Percentiles rank a stretch among this genome's conserved stretches.
These are phyloP conservation scores for Hymenochaete sp. DNA, from an alignment of 1,284 basidiomycete genomes.

Conservation along the genomic window DNA sequence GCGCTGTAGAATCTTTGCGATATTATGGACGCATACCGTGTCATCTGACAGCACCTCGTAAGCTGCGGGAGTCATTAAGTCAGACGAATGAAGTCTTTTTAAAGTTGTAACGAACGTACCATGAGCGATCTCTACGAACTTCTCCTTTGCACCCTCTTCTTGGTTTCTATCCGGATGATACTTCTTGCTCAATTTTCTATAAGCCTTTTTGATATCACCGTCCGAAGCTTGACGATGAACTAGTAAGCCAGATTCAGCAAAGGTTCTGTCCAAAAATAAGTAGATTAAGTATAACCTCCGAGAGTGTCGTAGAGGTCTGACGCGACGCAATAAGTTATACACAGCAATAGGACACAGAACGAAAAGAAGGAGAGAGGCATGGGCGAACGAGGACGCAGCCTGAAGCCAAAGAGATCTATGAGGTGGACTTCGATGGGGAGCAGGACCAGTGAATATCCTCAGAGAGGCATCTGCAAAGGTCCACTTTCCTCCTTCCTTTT, in stretches of 20 bases:
- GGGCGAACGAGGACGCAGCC: background rate
- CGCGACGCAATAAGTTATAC: slow-evolving; percentile 28
- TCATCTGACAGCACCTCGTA: slow-evolving; percentile 86
- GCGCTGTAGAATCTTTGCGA: background rate
- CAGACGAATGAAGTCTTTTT: background rate
- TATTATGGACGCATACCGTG: slow-evolving; percentile 40
- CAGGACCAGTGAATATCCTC: too few relatives aligned
- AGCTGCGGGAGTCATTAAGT: slow-evolving; percentile 43
- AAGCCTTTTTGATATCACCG: slow-evolving; percentile 83
- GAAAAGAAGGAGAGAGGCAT: slow-evolving; percentile 13
- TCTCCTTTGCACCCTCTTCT: slow-evolving; percentile 70
- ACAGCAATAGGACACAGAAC: slow-evolving; percentile 14
- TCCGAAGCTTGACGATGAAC: slow-evolving; percentile 76
- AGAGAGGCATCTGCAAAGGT: too few relatives aligned
- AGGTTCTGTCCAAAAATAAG: slow-evolving; percentile 17
- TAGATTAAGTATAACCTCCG: slow-evolving; percentile 46
- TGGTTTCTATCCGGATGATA: slow-evolving; percentile 94
- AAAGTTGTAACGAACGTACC: slow-evolving; percentile 39
- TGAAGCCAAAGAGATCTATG: background rate
- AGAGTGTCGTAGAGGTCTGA: slow-evolving; percentile 70
- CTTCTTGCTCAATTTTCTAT: slow-evolving; percentile 83
- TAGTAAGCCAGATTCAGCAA: slow-evolving; percentile 30
- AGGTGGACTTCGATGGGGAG: background rate
- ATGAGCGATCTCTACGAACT: slow-evolving; percentile 83
- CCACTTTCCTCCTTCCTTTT: too few relatives aligned